phyloP scores from a whole-genome alignment of 2,329 filamentous ascomycete species.

The Alternaria viburni region DNA sequence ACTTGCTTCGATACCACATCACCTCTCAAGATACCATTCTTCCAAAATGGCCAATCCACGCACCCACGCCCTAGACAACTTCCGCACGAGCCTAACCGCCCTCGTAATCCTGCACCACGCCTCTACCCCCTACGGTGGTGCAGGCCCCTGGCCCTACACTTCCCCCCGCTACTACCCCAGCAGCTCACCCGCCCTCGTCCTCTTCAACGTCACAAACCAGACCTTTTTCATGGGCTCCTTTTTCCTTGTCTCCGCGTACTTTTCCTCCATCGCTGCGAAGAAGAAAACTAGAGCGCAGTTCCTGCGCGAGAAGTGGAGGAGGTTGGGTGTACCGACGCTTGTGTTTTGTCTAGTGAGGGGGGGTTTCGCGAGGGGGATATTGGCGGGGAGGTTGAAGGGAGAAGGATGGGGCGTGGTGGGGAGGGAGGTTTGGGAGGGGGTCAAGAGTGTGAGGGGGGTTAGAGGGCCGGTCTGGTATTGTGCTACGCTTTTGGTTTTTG shows the following conservation, averaged over 20 bases:
- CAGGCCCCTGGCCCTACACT: slow-evolving; percentile 19
- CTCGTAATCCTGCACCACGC: slow-evolving; percentile 30
- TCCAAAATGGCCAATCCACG: not conserved
- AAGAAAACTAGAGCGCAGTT: slow-evolving; percentile 3
- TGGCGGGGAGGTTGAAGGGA: slow-evolving; percentile 2
- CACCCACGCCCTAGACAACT: slow-evolving; percentile 25
- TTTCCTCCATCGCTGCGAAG: slow-evolving; percentile 13
- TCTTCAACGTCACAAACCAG: slow-evolving; percentile 26
- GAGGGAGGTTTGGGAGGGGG: not conserved
- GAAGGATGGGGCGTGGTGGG: not conserved
- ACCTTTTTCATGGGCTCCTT: slow-evolving; percentile 31
- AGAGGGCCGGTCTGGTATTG: slow-evolving; percentile 29
- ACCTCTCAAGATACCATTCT: no score
- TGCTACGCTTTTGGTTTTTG: slow-evolving; percentile 23
- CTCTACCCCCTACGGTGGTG: slow-evolving; percentile 25
- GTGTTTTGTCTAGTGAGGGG: slow-evolving; percentile 12
- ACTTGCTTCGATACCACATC: not conserved
- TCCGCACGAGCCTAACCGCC: slow-evolving; percentile 26
- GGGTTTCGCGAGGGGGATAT: slow-evolving; percentile 1
- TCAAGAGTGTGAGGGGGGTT: slow-evolving; percentile 15
- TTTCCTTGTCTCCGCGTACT: slow-evolving; percentile 30
- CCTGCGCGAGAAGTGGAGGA: slow-evolving; percentile 19
- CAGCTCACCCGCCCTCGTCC: slow-evolving; percentile 9
- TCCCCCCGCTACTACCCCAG: slow-evolving; percentile 1
- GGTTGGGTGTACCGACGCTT: slow-evolving; percentile 23